Evolutionary conservation across 108 stramenopile species (phyloP), one percentile per base, ranked within the genome.

Genomic region (Discostella pseudostelligera): DNA sequence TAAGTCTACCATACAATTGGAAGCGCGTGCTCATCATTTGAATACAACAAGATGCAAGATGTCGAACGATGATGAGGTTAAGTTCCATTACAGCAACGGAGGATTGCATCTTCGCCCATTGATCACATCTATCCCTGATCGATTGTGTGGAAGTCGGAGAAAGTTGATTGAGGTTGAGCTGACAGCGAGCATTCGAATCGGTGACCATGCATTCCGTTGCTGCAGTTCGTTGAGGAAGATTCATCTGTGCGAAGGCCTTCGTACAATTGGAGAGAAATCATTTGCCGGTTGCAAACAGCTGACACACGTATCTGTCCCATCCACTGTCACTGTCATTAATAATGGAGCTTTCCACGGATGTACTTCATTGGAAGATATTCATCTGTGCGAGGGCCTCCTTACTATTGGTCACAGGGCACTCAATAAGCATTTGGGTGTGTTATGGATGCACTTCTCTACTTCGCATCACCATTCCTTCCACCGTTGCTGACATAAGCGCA

Each of bases 141-240:
- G 32, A 32, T 3, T 5, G 5, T 32, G 32, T 32, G 5, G 32
- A 5, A 5, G 32, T 32, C 3, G 3, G 32, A 32, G 32, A 4
- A 32, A 32, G 32, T 50, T 50, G 49, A 10, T 6, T 10, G 49
- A 50, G 21, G 49, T 50, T 24, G 49, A 50, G 49, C 49, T 50
- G 8, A 17, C 22, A 9, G 24, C 0, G 24, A 24, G 49, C 22
- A 25, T 50, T 8, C 3, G 8, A 24, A 54, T 54, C 29, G 53
- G 29, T 0, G n/a, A 13, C 4, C 0, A 13, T 5, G 53, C 53
- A 36, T 54, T 54, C 16, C 5, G 0, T 12, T 0, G 12, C 10
- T 54, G 53, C 13, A 12, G 12, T 4, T 50, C 49, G 32, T 54
- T 54, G n/a, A 36, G 13, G 13, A 16, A 16, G 26, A 13, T 54